Evolutionary conservation across 2,329 filamentous ascomycete genomes (phyloP).

Genomic region (Penicillium sp.): DNA sequence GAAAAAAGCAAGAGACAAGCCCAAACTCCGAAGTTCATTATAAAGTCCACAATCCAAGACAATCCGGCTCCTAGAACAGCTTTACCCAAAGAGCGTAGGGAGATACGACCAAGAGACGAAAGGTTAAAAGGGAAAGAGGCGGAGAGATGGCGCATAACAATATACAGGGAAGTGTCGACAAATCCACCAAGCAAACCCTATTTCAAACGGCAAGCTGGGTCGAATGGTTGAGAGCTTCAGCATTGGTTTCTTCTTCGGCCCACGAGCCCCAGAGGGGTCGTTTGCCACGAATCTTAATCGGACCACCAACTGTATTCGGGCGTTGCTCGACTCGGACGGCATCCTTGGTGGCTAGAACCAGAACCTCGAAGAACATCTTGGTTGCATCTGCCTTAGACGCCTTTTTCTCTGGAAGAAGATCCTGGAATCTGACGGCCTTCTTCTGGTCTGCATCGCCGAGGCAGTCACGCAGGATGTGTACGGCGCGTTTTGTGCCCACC

Average conservation of each 20-base stretch:
- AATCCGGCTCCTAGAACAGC: constrained; percentile 5
- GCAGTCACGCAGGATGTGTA: constrained; percentile 87
- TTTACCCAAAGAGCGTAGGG: constrained; percentile 6
- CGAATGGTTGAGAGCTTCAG: constrained; percentile 47
- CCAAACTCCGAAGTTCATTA: constrained; percentile 16
- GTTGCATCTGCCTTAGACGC: constrained; percentile 90
- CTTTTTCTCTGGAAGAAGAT: constrained; percentile 79
- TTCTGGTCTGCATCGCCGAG: constrained; percentile 79
- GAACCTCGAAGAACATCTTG: constrained; percentile 98
- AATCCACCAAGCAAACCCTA: neutral
- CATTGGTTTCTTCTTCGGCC: constrained; percentile 72
- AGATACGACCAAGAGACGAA: constrained; percentile 2
- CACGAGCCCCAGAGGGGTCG: constrained; percentile 95
- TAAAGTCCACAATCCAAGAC: constrained; percentile 9
- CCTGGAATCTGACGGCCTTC: constrained; percentile 85
- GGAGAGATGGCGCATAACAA: constrained; percentile 12
- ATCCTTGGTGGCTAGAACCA: constrained; percentile 96
- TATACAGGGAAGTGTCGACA: constrained; percentile 18
- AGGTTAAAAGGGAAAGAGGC: constrained; percentile 1
- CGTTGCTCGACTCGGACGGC: constrained; percentile 95
- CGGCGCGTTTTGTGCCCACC: constrained; percentile 90
- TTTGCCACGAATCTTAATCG: constrained; percentile 86
- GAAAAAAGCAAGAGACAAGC: constrained; percentile 10
- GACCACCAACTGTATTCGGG: constrained; percentile 71
- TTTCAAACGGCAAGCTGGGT: constrained; percentile 32